phyloP scores from a whole-genome alignment of 2,329 filamentous ascomycete species.

The Coniella lustricola region DNA sequence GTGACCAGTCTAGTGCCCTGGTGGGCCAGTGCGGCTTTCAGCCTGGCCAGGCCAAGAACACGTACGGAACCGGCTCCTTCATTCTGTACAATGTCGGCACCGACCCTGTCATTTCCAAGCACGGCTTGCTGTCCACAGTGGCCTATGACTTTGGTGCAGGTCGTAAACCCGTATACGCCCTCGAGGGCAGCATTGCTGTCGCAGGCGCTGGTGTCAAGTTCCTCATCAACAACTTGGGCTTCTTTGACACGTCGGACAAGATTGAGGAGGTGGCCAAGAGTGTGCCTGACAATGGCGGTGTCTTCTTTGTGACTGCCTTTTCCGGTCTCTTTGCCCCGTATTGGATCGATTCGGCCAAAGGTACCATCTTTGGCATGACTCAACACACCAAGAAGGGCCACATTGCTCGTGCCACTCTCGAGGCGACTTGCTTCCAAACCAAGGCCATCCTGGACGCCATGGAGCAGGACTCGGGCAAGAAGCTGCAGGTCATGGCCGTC shows the following conservation, averaged over 20 bases:
- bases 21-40: slow-evolving; percentile 81
- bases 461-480: slow-evolving; percentile 76
- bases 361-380: slow-evolving; percentile 80
- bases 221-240: slow-evolving; percentile 55
- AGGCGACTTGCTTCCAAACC: slow-evolving; percentile 88
- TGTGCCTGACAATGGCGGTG: slow-evolving; percentile 68
- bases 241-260: slow-evolving; percentile 44
- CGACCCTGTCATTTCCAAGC: slow-evolving; percentile 76
- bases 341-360: slow-evolving; percentile 90
- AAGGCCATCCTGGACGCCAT: slow-evolving; percentile 88
- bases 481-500: slow-evolving; percentile 68
- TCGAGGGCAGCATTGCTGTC: slow-evolving; percentile 79
- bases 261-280: slow-evolving; percentile 45
- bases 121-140: slow-evolving; percentile 78
- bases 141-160: slow-evolving; percentile 70
- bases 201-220: slow-evolving; percentile 77
- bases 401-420: slow-evolving; percentile 81
- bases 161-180: slow-evolving; percentile 61
- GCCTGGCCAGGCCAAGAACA: slow-evolving; percentile 81
- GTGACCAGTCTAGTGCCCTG: slow-evolving; percentile 79
- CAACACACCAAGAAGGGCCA: slow-evolving; percentile 80
- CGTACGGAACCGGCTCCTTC: slow-evolving; percentile 86
- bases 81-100: slow-evolving; percentile 81
- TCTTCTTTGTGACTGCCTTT: slow-evolving; percentile 84
- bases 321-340: slow-evolving; percentile 87